Evolutionary conservation across 306 rosid species (phyloP).

Genomic region (Hippophae tibetana): DNA sequence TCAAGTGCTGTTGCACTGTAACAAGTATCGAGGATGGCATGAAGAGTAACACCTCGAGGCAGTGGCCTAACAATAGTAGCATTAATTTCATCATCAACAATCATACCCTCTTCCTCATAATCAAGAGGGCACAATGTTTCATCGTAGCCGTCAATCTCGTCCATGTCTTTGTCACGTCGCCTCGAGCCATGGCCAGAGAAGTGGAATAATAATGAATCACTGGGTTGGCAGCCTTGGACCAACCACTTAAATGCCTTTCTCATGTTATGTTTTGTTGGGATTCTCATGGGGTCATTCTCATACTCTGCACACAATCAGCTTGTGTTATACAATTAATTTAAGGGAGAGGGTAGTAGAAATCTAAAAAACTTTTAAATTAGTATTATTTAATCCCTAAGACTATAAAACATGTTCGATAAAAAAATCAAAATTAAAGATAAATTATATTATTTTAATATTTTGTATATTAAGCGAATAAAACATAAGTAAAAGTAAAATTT

Average conservation of each 20-base stretch:
- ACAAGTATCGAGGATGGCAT: conserved; percentile 54
- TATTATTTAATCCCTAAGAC: neutral
- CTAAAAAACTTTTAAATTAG: no score
- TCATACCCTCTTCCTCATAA: conserved; percentile 35
- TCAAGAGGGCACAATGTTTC: conserved; percentile 63
- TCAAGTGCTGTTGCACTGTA: conserved; percentile 56
- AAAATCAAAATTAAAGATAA: no score
- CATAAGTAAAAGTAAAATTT: no score
- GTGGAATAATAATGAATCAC: conserved; percentile 55
- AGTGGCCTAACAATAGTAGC: conserved; percentile 53
- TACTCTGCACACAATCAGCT: conserved; percentile 17
- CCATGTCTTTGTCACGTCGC: conserved; percentile 25
- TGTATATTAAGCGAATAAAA: no score
- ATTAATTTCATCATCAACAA: conserved; percentile 55
- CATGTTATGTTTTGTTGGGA: conserved; percentile 53
- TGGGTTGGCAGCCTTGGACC: conserved; percentile 39
- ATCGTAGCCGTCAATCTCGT: conserved; percentile 50
- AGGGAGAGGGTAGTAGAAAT: neutral
- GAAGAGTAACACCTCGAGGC: conserved; percentile 46
- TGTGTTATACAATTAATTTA: neutral
- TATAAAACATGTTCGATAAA: no score
- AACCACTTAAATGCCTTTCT: conserved; percentile 46
- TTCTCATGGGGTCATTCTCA: conserved; percentile 34
- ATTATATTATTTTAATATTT: no score
- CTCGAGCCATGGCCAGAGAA: conserved; percentile 57